Conservation (phyloP, 257 asterid genomes). For the Solanum arcanum region DNA sequence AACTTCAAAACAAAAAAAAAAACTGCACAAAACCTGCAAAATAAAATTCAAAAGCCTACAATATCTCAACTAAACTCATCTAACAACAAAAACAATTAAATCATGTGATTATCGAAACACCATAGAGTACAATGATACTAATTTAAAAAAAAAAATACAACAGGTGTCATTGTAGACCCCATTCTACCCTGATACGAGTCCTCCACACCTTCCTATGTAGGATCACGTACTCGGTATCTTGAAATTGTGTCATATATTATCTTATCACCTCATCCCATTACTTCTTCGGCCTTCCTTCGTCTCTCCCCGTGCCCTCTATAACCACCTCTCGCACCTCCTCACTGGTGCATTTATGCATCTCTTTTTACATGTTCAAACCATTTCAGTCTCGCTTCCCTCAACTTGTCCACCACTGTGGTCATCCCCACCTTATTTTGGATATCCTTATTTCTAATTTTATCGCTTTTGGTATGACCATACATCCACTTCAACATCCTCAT, state of each 20-base stretch:
- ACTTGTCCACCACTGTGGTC: neutral
- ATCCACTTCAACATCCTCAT: neutral
- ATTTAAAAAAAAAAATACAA: neutral
- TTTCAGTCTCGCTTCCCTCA: neutral
- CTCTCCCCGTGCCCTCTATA: neutral
- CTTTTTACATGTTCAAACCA: neutral
- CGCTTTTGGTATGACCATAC: neutral
- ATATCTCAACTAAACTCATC: neutral
- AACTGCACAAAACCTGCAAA: neutral
- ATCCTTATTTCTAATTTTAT: no score
- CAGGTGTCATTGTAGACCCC: neutral
- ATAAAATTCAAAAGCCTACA: neutral
- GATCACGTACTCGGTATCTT: neutral
- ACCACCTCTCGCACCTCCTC: neutral
- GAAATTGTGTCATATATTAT: neutral
- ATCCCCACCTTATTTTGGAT: neutral
- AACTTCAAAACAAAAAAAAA: neutral
- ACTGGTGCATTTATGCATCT: neutral
- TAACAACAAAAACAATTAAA: neutral
- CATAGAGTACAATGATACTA: neutral
- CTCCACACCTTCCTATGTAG: neutral
- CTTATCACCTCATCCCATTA: neutral
- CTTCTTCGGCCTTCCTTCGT: neutral
- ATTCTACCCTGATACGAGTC: neutral
- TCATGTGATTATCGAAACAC: neutral